Conservation (phyloP, 345 rosid genomes). For the Linum trigynum region DNA sequence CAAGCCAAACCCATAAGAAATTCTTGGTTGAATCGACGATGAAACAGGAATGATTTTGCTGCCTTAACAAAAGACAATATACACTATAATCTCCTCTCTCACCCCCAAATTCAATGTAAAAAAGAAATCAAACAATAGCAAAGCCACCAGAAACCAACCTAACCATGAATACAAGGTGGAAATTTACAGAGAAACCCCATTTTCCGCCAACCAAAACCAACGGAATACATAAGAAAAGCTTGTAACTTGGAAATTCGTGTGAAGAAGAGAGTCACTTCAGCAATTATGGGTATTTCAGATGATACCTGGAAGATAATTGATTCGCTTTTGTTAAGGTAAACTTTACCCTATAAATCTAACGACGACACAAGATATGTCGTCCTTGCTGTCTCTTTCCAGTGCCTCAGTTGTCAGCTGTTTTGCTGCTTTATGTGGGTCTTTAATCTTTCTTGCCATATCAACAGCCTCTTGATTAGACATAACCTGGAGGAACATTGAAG, state of each 20-base stretch:
- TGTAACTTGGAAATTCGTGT: background rate
- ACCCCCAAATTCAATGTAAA: too few relatives aligned
- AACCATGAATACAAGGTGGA: too few relatives aligned
- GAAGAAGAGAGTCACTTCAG: background rate
- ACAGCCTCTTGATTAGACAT: constrained; percentile 72
- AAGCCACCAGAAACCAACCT: too few relatives aligned
- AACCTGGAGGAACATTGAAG: constrained; percentile 30
- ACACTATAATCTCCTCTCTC: too few relatives aligned
- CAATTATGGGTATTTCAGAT: background rate
- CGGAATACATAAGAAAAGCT: background rate
- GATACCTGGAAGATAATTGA: background rate
- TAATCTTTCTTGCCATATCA: constrained; percentile 52
- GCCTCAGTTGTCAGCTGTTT: constrained; percentile 62
- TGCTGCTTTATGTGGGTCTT: constrained; percentile 69
- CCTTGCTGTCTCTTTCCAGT: constrained; percentile 54
- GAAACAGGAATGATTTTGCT: too few relatives aligned
- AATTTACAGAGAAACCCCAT: too few relatives aligned
- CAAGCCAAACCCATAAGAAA: too few relatives aligned
- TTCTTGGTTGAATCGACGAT: too few relatives aligned
- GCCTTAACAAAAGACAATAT: too few relatives aligned
- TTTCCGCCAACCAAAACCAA: background rate
- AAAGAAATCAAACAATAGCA: too few relatives aligned
- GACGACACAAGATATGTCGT: constrained; percentile 70
- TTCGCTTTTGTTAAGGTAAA: background rate
- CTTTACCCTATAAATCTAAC: constrained; percentile 48